Evolutionary conservation across 345 rosid species (phyloP).

Genomic region (Syzygium aqueum): DNA sequence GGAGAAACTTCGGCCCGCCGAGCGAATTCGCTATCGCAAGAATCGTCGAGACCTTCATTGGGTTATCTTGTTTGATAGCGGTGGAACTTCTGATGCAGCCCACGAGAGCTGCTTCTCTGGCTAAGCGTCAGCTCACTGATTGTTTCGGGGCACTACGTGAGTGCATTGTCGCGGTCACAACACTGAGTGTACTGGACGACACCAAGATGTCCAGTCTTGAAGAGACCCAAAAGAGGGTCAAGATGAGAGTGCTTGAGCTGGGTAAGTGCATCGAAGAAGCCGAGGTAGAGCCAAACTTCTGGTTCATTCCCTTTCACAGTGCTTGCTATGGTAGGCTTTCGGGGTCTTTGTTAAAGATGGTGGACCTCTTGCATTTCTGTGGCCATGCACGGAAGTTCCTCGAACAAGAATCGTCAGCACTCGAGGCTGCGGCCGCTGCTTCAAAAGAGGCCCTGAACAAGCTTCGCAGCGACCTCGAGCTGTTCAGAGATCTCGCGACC

Average conservation of each 20-base stretch:
- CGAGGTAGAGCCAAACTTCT: constrained; percentile 72
- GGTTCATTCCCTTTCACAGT: constrained; percentile 65
- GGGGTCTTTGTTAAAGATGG: constrained; percentile 44
- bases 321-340: constrained; percentile 51
- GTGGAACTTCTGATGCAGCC: constrained; percentile 61
- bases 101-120: constrained; percentile 60
- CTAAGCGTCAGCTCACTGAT: constrained; percentile 43
- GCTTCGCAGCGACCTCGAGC: constrained; percentile 41
- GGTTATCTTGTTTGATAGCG: constrained; percentile 55
- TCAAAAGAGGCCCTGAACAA: constrained; percentile 23
- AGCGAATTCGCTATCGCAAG: constrained; percentile 82
- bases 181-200: constrained; percentile 12
- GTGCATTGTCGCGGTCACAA: constrained; percentile 27
- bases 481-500: constrained; percentile 27
- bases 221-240: constrained; percentile 40
- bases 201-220: constrained; percentile 13
- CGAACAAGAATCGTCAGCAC: constrained; percentile 25
- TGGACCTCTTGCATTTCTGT: constrained; percentile 53
- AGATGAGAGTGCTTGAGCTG: constrained; percentile 30
- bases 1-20: constrained; percentile 68
- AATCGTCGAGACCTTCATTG: constrained; percentile 80
- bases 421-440: constrained; percentile 3
- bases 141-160: constrained; percentile 31
- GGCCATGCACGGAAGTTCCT: constrained; percentile 32
- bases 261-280: constrained; percentile 63